Percentiles rank a stretch among this genome's conserved stretches.
Evolutionary conservation across 2,329 filamentous ascomycete species (phyloP).

Genomic region (Fusarium dlaminii): DNA sequence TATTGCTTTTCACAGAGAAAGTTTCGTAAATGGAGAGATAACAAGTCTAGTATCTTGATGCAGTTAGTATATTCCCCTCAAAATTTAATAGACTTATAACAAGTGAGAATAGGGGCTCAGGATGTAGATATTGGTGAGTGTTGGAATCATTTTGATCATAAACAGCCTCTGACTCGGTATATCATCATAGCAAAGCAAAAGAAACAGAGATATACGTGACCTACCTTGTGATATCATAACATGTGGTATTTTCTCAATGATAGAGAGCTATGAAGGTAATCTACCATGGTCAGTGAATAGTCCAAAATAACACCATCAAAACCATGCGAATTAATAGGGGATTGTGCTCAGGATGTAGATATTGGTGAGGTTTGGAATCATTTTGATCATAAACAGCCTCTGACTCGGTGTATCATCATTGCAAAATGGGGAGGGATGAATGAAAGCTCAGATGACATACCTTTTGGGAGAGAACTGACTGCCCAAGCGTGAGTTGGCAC

Average conservation of each 20-base stretch:
- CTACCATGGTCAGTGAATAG: constrained; percentile 6
- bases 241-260: neutral
- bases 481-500: constrained; percentile 34
- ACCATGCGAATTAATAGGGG: neutral
- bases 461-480: constrained; percentile 24
- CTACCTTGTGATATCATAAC: constrained; percentile 33
- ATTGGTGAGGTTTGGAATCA: constrained; percentile 52
- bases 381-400: constrained; percentile 60
- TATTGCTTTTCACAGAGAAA: neutral
- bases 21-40: neutral
- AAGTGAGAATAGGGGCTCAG: constrained; percentile 13
- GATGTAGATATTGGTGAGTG: constrained; percentile 44
- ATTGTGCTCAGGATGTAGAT: constrained; percentile 34
- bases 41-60: neutral
- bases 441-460: constrained; percentile 35
- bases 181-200: constrained; percentile 50
- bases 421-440: constrained; percentile 16
- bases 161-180: constrained; percentile 57
- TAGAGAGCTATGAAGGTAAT: neutral
- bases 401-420: constrained; percentile 56
- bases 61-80: neutral
- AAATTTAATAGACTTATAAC: neutral
- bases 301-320: neutral
- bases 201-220: neutral
- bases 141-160: constrained; percentile 56